Conservation (phyloP, 2,329 filamentous ascomycete genomes). For the Aspergillus caelatus region DNA sequence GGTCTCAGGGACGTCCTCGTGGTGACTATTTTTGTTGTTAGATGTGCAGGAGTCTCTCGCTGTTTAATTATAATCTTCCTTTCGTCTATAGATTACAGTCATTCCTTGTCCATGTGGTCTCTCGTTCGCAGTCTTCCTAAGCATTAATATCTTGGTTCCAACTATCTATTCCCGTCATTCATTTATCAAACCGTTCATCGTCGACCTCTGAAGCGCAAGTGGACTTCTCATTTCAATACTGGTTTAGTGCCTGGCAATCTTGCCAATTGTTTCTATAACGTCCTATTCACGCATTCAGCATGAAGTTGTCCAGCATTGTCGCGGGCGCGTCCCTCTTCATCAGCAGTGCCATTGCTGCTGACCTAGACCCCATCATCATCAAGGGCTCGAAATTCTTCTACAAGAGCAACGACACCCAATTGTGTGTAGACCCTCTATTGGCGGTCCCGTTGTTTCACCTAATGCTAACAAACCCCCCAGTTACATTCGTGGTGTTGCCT, state of each 20-base stretch:
- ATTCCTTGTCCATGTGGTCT: background rate
- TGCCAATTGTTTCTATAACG: background rate
- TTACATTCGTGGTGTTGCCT: conserved; percentile 89
- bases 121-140: background rate
- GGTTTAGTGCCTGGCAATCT: background rate
- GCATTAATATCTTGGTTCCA: background rate
- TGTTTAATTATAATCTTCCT: background rate
- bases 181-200: background rate
- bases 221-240: background rate
- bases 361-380: conserved; percentile 59
- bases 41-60: background rate
- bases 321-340: conserved; percentile 55
- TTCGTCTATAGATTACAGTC: background rate
- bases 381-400: conserved; percentile 89
- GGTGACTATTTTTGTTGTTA: conserved; percentile 2
- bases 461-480: conserved; percentile 35
- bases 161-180: background rate
- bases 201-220: background rate
- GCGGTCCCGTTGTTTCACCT: no score
- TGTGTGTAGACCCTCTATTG: conserved; percentile 47
- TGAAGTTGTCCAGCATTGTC: conserved; percentile 54
- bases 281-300: conserved; percentile 35
- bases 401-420: conserved; percentile 73
- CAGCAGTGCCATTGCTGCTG: conserved; percentile 52
- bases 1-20: background rate